phyloP scores from a whole-genome alignment of 495 filamentous ascomycete species.

The Clohesyomyces aquaticus region DNA sequence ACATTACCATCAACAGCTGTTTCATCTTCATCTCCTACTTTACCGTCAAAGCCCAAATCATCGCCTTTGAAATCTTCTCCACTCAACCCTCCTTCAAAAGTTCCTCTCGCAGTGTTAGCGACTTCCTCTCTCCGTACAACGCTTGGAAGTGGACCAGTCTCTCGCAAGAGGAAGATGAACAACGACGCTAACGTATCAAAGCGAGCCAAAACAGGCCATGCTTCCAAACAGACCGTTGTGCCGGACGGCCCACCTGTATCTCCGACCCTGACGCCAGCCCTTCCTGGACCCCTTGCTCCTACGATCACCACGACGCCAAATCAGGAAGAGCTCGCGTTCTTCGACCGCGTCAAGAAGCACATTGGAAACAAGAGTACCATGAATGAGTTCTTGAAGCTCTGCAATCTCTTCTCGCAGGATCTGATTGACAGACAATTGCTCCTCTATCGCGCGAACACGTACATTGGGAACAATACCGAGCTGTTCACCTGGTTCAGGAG shows the following conservation, averaged over 20 bases:
- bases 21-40: background rate
- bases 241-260: constrained; percentile 74
- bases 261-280: constrained; percentile 81
- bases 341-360: constrained; percentile 95
- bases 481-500: constrained; percentile 81
- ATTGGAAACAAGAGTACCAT: constrained; percentile 88
- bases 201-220: constrained; percentile 65
- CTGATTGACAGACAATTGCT: constrained; percentile 81
- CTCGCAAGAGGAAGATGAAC: background rate
- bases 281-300: constrained; percentile 83
- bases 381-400: constrained; percentile 93
- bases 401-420: constrained; percentile 90
- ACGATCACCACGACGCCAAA: constrained; percentile 63
- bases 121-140: too few relatives aligned
- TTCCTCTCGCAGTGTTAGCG: too few relatives aligned
- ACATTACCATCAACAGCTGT: too few relatives aligned
- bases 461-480: constrained; percentile 86
- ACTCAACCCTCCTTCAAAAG: too few relatives aligned
- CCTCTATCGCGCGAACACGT: constrained; percentile 76
- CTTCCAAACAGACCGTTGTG: constrained; percentile 61
- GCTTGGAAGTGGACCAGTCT: too few relatives aligned
- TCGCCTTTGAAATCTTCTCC: too few relatives aligned
- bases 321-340: constrained; percentile 84
- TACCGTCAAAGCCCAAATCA: too few relatives aligned
- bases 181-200: constrained; percentile 38